Evolutionary conservation across 2,329 filamentous ascomycete genomes (phyloP), one percentile per base, ranked within the genome.

Genomic region (Metarhizium brunneum): DNA sequence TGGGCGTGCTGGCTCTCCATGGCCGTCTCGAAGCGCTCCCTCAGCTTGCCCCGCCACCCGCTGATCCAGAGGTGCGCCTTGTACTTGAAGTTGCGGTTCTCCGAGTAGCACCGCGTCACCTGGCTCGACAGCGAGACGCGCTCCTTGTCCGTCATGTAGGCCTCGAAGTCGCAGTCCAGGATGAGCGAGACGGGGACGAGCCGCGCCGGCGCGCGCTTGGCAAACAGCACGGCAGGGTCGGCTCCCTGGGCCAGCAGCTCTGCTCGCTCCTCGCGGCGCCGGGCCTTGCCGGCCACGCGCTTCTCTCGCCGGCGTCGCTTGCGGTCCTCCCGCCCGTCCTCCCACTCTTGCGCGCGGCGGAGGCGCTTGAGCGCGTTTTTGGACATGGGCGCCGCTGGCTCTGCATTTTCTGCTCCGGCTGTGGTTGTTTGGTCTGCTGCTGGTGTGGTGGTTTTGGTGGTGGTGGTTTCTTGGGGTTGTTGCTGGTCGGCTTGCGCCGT

Each of bases 131-230:
- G 79, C 4, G 90, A 96, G 55, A 92, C 85, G 35, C 88, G 77
- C 72, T 99, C 94, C 62, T 88, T 87, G 42, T 92, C 88, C 52
- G 79, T 79, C 94, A 99, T 99, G 66, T 92, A 81, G 47, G 88
- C 77, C 69, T 99, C 92, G 68, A 95, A 99, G 61, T 88, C 85
- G 72, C 92, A 97, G 73, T 99, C 94, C 59, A 99, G 75, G 57
- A 99, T 78, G 61, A 99, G 75, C 0, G 89, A 83, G 25, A 97
- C 74, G 2, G 92, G 91, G 0, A 95, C 79, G 55, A 84, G 81
- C 51, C 77, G 73, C 47, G 71, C 65, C 47, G 64, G 64, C 50
- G 66, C 67, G 59, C 68, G 73, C 66, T 66, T 68, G 55, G 67
- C 66, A 38, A 65, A 61, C 16, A 65, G 54, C 47, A 69, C 62